phyloP scores from a whole-genome alignment of 2,329 filamentous ascomycete genomes.

The Pseudophaeomoniella oleicola region DNA sequence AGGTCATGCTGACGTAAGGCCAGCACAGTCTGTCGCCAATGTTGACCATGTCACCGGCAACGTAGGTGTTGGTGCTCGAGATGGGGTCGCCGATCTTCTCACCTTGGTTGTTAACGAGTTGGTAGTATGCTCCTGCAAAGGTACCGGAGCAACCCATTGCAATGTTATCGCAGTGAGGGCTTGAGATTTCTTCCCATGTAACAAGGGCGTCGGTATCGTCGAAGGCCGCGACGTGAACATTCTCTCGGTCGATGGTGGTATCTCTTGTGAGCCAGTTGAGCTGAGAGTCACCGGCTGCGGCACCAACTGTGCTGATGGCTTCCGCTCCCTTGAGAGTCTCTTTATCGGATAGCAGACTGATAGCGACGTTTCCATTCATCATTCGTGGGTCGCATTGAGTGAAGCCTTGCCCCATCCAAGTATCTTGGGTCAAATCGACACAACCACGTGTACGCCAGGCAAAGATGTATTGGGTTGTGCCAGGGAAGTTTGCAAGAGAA shows the following conservation, averaged over 20 bases:
- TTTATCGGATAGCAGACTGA: conserved; percentile 43
- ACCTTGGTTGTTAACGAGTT: conserved; percentile 38
- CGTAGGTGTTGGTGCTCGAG: conserved; percentile 37
- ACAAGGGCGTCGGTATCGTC: conserved; percentile 38
- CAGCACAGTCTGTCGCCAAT: conserved; percentile 46
- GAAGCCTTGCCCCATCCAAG: conserved; percentile 44
- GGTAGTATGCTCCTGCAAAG: conserved; percentile 45
- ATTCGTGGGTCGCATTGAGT: conserved; percentile 39
- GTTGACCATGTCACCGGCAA: conserved; percentile 49
- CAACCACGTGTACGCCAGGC: conserved; percentile 49
- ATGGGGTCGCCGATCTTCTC: conserved; percentile 36
- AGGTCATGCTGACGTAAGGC: conserved; percentile 24
- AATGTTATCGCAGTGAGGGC: conserved; percentile 39
- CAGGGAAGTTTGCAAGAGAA: conserved; percentile 38
- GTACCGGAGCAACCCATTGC: conserved; percentile 46
- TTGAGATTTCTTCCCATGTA: conserved; percentile 46
- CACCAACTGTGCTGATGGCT: conserved; percentile 40
- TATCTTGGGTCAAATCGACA: conserved; percentile 36
- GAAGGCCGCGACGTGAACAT: conserved; percentile 44
- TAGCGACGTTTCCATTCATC: conserved; percentile 44
- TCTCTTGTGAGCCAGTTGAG: conserved; percentile 44
- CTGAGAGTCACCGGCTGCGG: conserved; percentile 40
- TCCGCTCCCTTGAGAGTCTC: conserved; percentile 38
- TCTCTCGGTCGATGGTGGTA: conserved; percentile 37
- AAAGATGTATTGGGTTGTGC: conserved; percentile 41